These are phyloP conservation scores for Bothriochloa decipiens DNA, from an alignment of 176 grass and related monocot genomes.

Conservation along the genomic window DNA sequence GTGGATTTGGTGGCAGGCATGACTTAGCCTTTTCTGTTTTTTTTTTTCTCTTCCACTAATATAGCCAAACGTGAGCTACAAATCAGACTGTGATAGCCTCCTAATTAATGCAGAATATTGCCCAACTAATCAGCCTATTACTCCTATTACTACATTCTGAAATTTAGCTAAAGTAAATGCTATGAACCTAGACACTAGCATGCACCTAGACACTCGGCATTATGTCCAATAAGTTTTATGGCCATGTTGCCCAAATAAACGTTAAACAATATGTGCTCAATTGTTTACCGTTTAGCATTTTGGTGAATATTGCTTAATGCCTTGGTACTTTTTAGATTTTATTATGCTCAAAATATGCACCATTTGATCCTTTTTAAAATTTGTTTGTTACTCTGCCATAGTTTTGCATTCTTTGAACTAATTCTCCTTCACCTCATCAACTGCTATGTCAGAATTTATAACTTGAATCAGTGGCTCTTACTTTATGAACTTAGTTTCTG, in stretches of 20 bases:
- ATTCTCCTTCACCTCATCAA: background rate
- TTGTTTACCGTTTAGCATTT: background rate
- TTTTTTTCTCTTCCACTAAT: too few species aligned
- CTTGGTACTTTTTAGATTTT: conserved; percentile 4
- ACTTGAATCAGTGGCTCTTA: background rate
- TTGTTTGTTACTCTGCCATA: background rate
- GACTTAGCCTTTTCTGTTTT: too few species aligned
- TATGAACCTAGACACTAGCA: background rate
- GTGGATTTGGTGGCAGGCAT: background rate
- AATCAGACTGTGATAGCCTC: background rate
- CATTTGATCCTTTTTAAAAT: background rate
- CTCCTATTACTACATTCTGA: background rate
- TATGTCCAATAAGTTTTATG: too few species aligned
- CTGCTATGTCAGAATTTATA: background rate
- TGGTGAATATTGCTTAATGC: background rate
- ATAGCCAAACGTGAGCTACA: background rate
- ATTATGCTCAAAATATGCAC: background rate
- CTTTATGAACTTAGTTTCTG: background rate
- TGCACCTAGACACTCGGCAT: background rate
- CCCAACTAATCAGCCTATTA: background rate
- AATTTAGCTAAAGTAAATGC: background rate
- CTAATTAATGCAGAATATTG: background rate
- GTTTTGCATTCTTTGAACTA: background rate
- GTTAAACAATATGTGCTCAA: background rate
- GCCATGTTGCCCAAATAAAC: background rate